These are phyloP conservation scores for Claviceps sorghi DNA, from an alignment of 2,329 filamentous ascomycete species.

Conservation along the genomic window DNA sequence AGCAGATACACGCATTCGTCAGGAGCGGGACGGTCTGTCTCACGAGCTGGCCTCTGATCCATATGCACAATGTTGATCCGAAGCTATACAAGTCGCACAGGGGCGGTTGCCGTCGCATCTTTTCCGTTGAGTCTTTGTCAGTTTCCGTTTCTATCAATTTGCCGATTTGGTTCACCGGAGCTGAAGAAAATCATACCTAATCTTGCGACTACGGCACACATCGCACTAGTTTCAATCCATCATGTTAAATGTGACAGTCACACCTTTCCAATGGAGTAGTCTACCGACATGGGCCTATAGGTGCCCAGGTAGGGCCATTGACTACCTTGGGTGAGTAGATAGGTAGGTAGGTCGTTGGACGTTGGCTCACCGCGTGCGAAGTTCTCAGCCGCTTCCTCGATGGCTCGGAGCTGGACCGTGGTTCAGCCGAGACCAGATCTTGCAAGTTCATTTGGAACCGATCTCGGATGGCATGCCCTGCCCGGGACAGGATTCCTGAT, in stretches of 20 bases:
- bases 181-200: constrained; percentile 19
- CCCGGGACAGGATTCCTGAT: not conserved
- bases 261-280: not conserved
- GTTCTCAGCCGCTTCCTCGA: constrained; percentile 26
- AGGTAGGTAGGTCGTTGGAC: not conserved
- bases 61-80: constrained; percentile 25
- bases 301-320: no score
- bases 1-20: not conserved
- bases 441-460: constrained; percentile 5
- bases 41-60: constrained; percentile 29
- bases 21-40: constrained; percentile 8
- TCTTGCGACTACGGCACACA: constrained; percentile 31
- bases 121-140: not conserved
- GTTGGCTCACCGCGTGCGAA: constrained; percentile 24
- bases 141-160: not conserved
- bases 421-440: constrained; percentile 12
- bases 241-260: not conserved
- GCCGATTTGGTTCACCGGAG: not conserved
- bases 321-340: no score
- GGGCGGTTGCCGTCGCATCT: constrained; percentile 34
- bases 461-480: not conserved
- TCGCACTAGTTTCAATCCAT: constrained; percentile 24
- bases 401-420: constrained; percentile 15
- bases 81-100: constrained; percentile 24
- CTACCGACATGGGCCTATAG: not conserved